phyloP scores from a whole-genome alignment of 805 yeast species.

The Citeromyces nyonsensis region DNA sequence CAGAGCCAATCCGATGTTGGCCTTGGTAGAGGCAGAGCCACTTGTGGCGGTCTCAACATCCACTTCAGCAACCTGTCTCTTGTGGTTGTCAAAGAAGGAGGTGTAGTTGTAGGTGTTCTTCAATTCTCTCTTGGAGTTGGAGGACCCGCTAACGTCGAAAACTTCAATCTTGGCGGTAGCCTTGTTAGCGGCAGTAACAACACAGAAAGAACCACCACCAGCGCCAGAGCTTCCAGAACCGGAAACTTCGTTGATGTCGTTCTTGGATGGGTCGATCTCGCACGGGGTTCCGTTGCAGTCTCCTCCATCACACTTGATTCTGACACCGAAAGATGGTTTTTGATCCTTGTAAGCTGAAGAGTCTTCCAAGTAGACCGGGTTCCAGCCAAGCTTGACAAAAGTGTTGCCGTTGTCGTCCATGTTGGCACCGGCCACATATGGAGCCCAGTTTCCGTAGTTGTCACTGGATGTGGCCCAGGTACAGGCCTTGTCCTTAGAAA shows the following conservation, averaged over 20 bases:
- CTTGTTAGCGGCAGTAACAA: constrained; percentile 56
- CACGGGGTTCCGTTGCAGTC: constrained; percentile 71
- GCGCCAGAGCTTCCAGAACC: constrained; percentile 30
- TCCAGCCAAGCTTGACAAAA: constrained; percentile 80
- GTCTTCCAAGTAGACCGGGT: constrained; percentile 65
- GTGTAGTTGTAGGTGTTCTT: too few species aligned
- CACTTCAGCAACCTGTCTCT: too few species aligned
- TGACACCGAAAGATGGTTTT: constrained; percentile 55
- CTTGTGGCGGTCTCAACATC: too few species aligned
- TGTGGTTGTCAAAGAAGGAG: too few species aligned
- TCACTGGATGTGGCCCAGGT: constrained; percentile 63
- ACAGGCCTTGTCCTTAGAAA: constrained; percentile 61
- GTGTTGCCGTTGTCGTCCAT: constrained; percentile 57
- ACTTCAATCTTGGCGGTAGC: constrained; percentile 62
- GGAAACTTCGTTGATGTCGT: constrained; percentile 36
- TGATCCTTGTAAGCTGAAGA: constrained; percentile 33
- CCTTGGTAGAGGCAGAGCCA: too few species aligned
- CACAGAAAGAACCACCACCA: constrained; percentile 57
- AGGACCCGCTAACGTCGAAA: constrained; percentile 19
- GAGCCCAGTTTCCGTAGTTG: constrained; percentile 84
- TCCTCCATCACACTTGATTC: constrained; percentile 52
- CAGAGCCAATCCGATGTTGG: too few species aligned
- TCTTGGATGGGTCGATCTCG: constrained; percentile 58
- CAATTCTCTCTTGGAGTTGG: neutral
- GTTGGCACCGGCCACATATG: constrained; percentile 88